These are phyloP conservation scores for Westerdykella aurantiaca DNA, from an alignment of 2,329 filamentous ascomycete genomes.

Conservation along the genomic window DNA sequence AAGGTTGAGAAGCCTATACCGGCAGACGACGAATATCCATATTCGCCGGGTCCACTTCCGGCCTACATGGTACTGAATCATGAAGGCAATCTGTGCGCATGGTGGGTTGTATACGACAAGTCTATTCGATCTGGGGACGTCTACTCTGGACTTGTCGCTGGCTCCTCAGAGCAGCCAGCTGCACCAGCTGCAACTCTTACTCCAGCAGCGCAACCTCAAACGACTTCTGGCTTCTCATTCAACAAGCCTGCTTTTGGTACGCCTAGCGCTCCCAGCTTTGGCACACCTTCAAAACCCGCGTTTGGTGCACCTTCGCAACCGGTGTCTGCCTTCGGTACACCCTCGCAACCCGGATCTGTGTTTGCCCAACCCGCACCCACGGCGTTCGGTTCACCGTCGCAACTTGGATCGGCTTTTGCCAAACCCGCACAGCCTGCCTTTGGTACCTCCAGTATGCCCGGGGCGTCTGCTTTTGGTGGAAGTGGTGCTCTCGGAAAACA, in stretches of 20 bases:
- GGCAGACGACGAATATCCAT: conserved; percentile 67
- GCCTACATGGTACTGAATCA: conserved; percentile 81
- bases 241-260: conserved; percentile 20
- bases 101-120: conserved; percentile 90
- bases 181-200: conserved; percentile 4
- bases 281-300: conserved; percentile 15
- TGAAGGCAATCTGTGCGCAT: conserved; percentile 75
- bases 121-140: conserved; percentile 68
- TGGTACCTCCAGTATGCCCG: conserved; percentile 8
- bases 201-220: not conserved
- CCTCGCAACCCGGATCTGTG: conserved; percentile 15
- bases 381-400: not conserved
- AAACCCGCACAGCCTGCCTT: conserved; percentile 10
- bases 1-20: conserved; percentile 73
- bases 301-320: conserved; percentile 20
- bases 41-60: conserved; percentile 75
- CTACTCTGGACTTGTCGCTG: conserved; percentile 59
- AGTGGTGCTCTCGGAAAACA: conserved; percentile 16
- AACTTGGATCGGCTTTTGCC: conserved; percentile 14
- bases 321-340: conserved; percentile 24
- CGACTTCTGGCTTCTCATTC: conserved; percentile 24
- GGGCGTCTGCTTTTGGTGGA: conserved; percentile 17
- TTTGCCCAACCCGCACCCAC: conserved; percentile 2
- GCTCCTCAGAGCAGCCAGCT: conserved; percentile 4
- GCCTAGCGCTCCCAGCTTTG: conserved; percentile 9